Base-by-base conservation (phyloP, 257 asterid genomes). In the Solanum pennellii region DNA sequence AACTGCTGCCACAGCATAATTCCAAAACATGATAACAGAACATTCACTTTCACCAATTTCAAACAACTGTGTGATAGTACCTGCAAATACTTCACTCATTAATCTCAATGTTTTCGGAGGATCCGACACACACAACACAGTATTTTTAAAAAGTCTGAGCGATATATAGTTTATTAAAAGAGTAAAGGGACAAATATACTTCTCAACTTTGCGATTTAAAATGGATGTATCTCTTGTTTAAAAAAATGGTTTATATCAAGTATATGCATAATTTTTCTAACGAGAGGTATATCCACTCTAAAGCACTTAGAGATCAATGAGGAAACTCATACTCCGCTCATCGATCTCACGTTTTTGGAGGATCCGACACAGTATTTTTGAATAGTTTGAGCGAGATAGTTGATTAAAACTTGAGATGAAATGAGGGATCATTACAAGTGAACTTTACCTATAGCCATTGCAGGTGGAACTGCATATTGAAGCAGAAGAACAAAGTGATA, bases 1-100 rank as follows among this genome's bases (percentile, higher is more conserved):
- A 12, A 87, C 88, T 16, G 91, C 88, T 10, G 91, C 91, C 85
- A 87, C 45, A 29, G 82, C 84, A 41, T 89, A 89, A 25, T 87
- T 87, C 90, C 91, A 89, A 6, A 89, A 69, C 91, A 89, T 87
- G 27, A 89, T 89, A 33, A 89, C 91, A 9, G 91, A 89, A 69
- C 91, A 89, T 87, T 89, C 90, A 49, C 84, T 87, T 85, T 89
- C 91, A 49, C 91, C 91, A 52, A 86, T 76, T 56, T 88, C 91
- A 25, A 89, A 89, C 77, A 89, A 86, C 31, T 88, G 90, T 4
- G 90, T 88, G 60, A 88, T 88, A 4, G 90, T 88, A 59, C 90
- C 90, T 88, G 88, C 86, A 85, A 29, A 29, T 20, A 56, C 12
- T 56, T 44, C 65, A 56, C 65, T 56, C 65, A 56, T 56, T 18